These are phyloP conservation scores for Tubosaeta sp. DNA, from an alignment of 768 basidiomycete species.

Conservation along the genomic window DNA sequence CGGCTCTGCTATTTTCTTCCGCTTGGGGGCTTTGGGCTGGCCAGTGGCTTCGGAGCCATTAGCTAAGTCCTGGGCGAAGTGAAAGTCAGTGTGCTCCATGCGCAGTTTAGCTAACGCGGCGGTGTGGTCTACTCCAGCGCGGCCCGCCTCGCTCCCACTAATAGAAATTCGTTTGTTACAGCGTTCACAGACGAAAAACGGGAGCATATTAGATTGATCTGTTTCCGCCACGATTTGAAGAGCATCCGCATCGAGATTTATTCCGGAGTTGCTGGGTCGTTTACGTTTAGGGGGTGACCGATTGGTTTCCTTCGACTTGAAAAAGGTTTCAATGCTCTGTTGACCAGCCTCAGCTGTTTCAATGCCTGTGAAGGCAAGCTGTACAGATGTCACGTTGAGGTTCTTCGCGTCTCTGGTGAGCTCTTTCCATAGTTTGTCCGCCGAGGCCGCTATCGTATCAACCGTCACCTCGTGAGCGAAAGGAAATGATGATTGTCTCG, in stretches of 20 bases:
- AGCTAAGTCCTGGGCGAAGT: conserved; percentile 78
- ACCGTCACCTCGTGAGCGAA: conserved; percentile 71
- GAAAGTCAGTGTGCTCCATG: conserved; percentile 84
- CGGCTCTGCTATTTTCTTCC: conserved; percentile 27
- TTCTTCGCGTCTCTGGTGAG: conserved; percentile 54
- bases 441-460: conserved; percentile 71
- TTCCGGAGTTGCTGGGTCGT: conserved; percentile 28
- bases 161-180: conserved; percentile 48
- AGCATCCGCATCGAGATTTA: not conserved
- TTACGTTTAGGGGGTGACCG: conserved; percentile 35
- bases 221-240: not conserved
- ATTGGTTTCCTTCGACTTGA: conserved; percentile 38
- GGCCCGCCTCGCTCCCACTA: conserved; percentile 16
- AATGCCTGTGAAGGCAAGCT: conserved; percentile 74
- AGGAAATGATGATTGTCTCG: conserved; percentile 86
- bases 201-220: not conserved
- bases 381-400: conserved; percentile 69
- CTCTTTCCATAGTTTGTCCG: conserved; percentile 83
- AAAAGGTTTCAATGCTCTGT: conserved; percentile 83
- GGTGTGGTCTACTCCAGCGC: conserved; percentile 24
- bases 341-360: conserved; percentile 76
- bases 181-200: conserved; percentile 54
- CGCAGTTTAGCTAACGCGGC: conserved; percentile 40
- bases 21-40: conserved; percentile 23
- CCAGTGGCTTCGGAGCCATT: conserved; percentile 30